Base-by-base conservation (phyloP, 768 basidiomycete species). In the Leccinum subgranulosum region DNA sequence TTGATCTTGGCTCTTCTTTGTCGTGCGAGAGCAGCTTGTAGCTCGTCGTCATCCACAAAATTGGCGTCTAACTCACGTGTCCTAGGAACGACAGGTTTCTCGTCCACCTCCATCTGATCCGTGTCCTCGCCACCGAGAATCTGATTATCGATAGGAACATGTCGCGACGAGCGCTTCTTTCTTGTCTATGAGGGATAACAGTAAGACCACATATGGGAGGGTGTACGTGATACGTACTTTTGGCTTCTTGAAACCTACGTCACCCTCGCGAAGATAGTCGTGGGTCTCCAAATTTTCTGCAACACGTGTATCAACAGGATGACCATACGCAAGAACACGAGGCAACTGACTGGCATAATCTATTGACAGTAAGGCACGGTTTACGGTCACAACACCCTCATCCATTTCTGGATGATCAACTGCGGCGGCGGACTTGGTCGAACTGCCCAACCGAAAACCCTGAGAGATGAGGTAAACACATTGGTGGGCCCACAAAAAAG, bases 31-130 rank as follows among this genome's bases (percentile, higher is more conserved):
- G 91, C 92, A 43, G 91, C 90, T 78, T 98, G 95, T 45, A 99
- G 83, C 67, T 99, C 97, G 73, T 99, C 97, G 72, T 99, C 97
- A 75, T 98, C 97, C 61, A 98, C 88, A 73, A 97, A 92, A 75
- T 96, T 96, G 65, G 81, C 79, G 69, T 94, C 85, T 53, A 93
- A 79, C 69, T 94, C 84, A 65, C 88, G 81, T 62, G 78, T 77
- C 63, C 87, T 80, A 58, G 86, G 84, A 27, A 85, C 74, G 56
- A 84, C 76, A n/a, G 88, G 84, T 64, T 82, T 85, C 64, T 82
- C 75, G 66, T 97, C 95, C 54, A 94, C 82, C 31, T 92, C 84
- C 90, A 96, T 97, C 60, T 73, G 76, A 54, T 65, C 62, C 53
- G 46, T 48, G 31, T 60, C 60, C 7, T 63, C 54, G 45, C 48